A percentile compares a stretch with the other conserved stretches of the same genome.
Evolutionary conservation across 345 rosid species (phyloP).

Genomic region (Gossypium ekmanianum): DNA sequence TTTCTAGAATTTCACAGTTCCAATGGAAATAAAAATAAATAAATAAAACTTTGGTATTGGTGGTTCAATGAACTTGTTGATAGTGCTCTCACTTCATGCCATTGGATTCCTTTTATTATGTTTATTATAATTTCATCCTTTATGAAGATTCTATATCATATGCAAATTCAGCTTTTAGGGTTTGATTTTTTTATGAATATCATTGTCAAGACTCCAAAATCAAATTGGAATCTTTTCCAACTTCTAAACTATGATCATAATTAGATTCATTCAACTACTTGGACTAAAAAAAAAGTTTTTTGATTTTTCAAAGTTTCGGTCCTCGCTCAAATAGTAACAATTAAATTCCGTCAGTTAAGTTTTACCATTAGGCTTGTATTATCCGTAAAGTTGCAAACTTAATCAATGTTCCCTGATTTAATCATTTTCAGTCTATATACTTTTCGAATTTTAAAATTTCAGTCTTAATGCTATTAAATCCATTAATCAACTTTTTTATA

Average conservation of each 20-base stretch:
- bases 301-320: too few relatives aligned
- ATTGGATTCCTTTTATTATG: not conserved
- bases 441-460: too few relatives aligned
- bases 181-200: not conserved
- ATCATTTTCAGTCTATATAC: too few relatives aligned
- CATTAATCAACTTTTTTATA: too few relatives aligned
- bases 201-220: too few relatives aligned
- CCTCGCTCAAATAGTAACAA: too few relatives aligned
- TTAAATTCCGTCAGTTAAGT: too few relatives aligned
- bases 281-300: not conserved
- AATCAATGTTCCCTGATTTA: too few relatives aligned
- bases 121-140: not conserved
- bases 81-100: not conserved
- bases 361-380: too few relatives aligned
- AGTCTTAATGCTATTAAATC: too few relatives aligned
- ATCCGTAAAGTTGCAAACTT: too few relatives aligned
- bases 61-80: slow-evolving; percentile 32
- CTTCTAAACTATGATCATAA: not conserved
- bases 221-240: not conserved
- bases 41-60: slow-evolving; percentile 1
- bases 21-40: not conserved
- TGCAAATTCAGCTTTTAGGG: not conserved
- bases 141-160: not conserved
- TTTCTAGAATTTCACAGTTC: slow-evolving; percentile 2
- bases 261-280: not conserved